These are phyloP conservation scores for Thalassiosira delicatula DNA, from an alignment of 352 stramenopile species.

Conservation along the genomic window DNA sequence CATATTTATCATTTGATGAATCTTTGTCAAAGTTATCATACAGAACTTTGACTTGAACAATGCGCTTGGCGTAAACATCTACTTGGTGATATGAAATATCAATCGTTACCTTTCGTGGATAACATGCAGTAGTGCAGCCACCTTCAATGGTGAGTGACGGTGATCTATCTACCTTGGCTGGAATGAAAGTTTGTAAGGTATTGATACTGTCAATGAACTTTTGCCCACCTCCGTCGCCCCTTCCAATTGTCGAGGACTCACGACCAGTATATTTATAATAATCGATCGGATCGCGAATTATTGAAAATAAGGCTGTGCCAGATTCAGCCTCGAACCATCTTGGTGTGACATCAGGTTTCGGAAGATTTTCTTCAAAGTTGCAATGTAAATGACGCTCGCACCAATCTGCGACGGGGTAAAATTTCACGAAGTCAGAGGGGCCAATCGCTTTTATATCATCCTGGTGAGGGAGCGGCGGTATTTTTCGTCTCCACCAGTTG, in stretches of 20 bases:
- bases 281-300: conserved; percentile 91
- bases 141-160: conserved; percentile 84
- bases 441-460: conserved; percentile 92
- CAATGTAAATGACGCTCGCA: conserved; percentile 90
- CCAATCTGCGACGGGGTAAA: conserved; percentile 90
- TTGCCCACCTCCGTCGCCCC: conserved; percentile 65
- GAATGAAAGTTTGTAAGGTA: conserved; percentile 93
- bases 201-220: conserved; percentile 54
- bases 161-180: conserved; percentile 90
- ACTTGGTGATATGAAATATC: conserved; percentile 94
- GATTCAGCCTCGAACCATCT: conserved; percentile 94
- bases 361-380: conserved; percentile 92
- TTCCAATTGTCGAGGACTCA: conserved; percentile 63
- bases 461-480: conserved; percentile 90
- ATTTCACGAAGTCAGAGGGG: conserved; percentile 87
- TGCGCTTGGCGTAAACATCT: conserved; percentile 89
- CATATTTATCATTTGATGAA: conserved; percentile 87
- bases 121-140: conserved; percentile 90
- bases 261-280: conserved; percentile 88
- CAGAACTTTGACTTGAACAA: conserved; percentile 89
- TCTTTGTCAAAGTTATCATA: conserved; percentile 93
- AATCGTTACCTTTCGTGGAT: conserved; percentile 91
- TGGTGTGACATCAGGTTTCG: conserved; percentile 88
- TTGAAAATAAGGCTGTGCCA: conserved; percentile 89
- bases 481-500: conserved; percentile 75